Conservation (phyloP, 495 filamentous ascomycete species). For the Oleoguttula mirabilis region DNA sequence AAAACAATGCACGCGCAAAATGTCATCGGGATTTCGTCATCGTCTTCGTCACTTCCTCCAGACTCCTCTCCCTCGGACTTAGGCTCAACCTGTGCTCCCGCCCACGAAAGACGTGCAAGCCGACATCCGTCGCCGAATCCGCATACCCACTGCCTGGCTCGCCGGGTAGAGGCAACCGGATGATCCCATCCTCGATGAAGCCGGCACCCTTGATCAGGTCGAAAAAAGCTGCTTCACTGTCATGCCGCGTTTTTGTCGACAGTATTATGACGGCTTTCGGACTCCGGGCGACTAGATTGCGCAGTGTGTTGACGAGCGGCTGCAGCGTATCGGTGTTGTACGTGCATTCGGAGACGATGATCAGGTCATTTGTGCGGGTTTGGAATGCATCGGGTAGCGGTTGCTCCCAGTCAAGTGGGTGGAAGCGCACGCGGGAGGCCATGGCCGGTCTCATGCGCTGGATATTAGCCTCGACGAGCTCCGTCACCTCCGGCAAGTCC, state of each 20-base stretch:
- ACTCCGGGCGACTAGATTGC: conserved; percentile 38
- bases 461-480: conserved; percentile 47
- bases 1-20: not conserved
- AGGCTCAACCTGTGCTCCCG: conserved; percentile 9
- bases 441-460: conserved; percentile 33
- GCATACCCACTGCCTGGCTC: conserved; percentile 13
- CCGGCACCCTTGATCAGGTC: conserved; percentile 52
- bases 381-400: conserved; percentile 28
- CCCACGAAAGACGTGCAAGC: conserved; percentile 15
- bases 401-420: conserved; percentile 65
- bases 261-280: conserved; percentile 52
- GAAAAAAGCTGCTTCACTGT: conserved; percentile 70
- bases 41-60: conserved; percentile 5
- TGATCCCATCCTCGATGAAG: conserved; percentile 30
- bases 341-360: conserved; percentile 84
- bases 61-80: conserved; percentile 14
- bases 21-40: not conserved
- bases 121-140: conserved; percentile 17
- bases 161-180: conserved; percentile 9
- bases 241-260: conserved; percentile 74
- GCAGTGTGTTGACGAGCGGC: conserved; percentile 58
- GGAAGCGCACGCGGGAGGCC: conserved; percentile 38
- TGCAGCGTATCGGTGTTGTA: conserved; percentile 81
- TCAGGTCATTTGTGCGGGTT: conserved; percentile 48
- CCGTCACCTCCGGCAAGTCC: conserved; percentile 67